Evolutionary conservation across 2,329 filamentous ascomycete species (phyloP), one percentile per base, ranked within the genome.

Genomic region (Monilinia fructicola): DNA sequence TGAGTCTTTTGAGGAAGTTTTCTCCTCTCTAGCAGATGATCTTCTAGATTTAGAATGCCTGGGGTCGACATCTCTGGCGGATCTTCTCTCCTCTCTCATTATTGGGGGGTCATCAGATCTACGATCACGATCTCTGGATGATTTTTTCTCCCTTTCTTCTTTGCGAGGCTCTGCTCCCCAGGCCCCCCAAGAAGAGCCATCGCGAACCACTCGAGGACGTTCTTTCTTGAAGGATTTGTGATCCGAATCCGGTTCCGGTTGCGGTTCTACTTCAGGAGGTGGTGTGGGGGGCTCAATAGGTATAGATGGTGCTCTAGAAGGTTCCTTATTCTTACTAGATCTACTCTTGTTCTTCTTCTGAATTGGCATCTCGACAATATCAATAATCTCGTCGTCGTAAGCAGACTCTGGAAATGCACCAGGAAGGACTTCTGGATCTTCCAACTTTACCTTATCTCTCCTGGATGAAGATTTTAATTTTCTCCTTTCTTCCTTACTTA

Each of bases 181-280:
- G 76, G 87, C 87, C 46, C 88, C 89, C 92, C 92, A 95, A 40
- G 90, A 87, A 16, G 85, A 82, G 46, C 83, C 83, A 67, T 85
- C 83, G 48, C 91, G 90, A 72, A 87, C 90, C 70, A 93, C 86
- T 74, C 89, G 92, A 38, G 90, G 81, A 18, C 92, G 89, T 70
- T 96, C 91, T 76, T 90, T 96, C 78, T 87, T 91, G 4, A 82
- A 82, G 5, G 84, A 86, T 68, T 82, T 87, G 16, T 83, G 79
- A 61, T 88, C 86, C 21, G 85, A 79, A 5, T 83, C 81, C 38
- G 56, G 65, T 26, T 76, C 75, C 59, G 78, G 73, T n/a, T 75
- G 75, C 31, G 78, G 78, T 4, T 77, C 73, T 12, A 77, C 74
- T 44, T 67, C 70, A 69, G 63, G 69, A 59, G 67, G 52, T 64